phyloP scores from a whole-genome alignment of 768 basidiomycete genomes.

The Lactarius indigo region DNA sequence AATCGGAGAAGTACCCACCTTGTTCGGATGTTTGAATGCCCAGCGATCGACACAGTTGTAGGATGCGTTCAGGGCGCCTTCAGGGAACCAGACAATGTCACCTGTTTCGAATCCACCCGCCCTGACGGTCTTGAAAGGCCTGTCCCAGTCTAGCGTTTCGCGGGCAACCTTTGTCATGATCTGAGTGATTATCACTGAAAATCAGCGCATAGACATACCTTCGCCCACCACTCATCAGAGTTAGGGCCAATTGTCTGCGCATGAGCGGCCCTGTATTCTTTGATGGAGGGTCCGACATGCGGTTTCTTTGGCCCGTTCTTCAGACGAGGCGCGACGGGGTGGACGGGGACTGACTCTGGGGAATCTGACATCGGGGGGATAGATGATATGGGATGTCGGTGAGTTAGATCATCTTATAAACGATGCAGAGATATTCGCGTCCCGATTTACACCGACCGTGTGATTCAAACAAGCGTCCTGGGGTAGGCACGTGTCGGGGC shows the following conservation, averaged over 20 bases:
- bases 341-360: conserved; percentile 36
- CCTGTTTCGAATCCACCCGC: conserved; percentile 80
- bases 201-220: conserved; percentile 40
- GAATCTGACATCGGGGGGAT: conserved; percentile 29
- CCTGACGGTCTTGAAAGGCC: conserved; percentile 83
- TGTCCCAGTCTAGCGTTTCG: conserved; percentile 80
- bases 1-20: conserved; percentile 38
- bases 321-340: conserved; percentile 78
- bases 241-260: conserved; percentile 67
- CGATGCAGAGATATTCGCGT: background rate
- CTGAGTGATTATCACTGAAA: background rate
- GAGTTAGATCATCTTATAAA: conserved; percentile 12
- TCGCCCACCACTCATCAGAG: conserved; percentile 86
- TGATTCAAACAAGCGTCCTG: background rate
- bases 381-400: background rate
- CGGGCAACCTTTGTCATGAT: conserved; percentile 51
- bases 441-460: background rate
- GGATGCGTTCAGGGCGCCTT: conserved; percentile 86
- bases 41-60: conserved; percentile 99
- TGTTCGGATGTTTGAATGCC: conserved; percentile 86
- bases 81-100: conserved; percentile 95
- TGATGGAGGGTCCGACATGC: conserved; percentile 74
- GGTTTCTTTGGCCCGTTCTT: conserved; percentile 59
- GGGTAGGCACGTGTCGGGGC: background rate
- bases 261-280: conserved; percentile 70